These are phyloP conservation scores for Heterobasidion irregulare DNA, from an alignment of 1,284 basidiomycete genomes.

Conservation along the genomic window DNA sequence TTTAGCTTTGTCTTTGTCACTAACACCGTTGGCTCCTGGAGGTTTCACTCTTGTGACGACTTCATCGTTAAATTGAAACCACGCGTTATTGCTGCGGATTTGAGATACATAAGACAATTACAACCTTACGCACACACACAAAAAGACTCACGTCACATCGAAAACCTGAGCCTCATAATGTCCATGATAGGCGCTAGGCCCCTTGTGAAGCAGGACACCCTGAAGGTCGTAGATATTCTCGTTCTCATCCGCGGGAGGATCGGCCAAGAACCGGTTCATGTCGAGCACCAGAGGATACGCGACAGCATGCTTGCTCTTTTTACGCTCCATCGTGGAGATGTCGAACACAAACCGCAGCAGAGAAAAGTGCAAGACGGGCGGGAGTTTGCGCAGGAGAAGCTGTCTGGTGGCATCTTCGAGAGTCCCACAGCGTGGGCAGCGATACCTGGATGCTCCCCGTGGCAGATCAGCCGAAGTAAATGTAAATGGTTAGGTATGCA, in stretches of 20 bases:
- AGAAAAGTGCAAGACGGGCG: constrained; percentile 84
- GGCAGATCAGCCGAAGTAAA: background rate
- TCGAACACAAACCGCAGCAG: constrained; percentile 87
- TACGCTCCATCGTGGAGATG: constrained; percentile 64
- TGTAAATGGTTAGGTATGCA: background rate
- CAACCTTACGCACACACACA: too few species aligned
- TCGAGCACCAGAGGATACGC: constrained; percentile 68
- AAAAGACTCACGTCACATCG: constrained; percentile 53
- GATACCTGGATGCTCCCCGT: constrained; percentile 44
- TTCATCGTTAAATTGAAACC: constrained; percentile 91
- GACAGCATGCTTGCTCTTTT: constrained; percentile 76
- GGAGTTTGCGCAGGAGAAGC: constrained; percentile 58
- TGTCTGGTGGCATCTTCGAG: constrained; percentile 75
- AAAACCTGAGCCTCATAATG: constrained; percentile 89
- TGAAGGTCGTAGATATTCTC: constrained; percentile 64
- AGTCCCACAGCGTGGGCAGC: constrained; percentile 62
- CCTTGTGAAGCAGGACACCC: constrained; percentile 81
- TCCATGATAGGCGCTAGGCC: constrained; percentile 82
- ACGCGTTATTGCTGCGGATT: constrained; percentile 49
- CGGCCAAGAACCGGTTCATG: constrained; percentile 50
- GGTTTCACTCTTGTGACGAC: constrained; percentile 51
- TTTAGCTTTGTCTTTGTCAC: constrained; percentile 12
- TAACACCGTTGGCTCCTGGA: constrained; percentile 34
- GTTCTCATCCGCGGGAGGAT: constrained; percentile 5
- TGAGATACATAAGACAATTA: background rate